phyloP scores from a whole-genome alignment of 306 rosid genomes.

The Cercis canadensis region DNA sequence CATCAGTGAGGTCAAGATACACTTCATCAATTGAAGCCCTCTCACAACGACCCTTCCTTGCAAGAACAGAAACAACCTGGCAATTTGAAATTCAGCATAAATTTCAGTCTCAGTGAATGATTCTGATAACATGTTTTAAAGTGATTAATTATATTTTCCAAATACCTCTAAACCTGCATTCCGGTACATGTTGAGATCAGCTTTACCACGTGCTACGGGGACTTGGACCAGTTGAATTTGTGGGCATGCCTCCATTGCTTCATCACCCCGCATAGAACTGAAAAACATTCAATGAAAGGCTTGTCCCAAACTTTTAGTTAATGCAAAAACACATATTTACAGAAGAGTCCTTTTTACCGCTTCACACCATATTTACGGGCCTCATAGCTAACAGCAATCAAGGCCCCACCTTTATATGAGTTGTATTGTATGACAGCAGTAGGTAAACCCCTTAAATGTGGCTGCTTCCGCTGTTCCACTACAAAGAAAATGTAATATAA shows the following conservation, averaged over 20 bases:
- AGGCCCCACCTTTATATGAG: slow-evolving; percentile 86
- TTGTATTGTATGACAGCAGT: slow-evolving; percentile 92
- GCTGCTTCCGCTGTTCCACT: slow-evolving; percentile 95
- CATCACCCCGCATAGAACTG: slow-evolving; percentile 96
- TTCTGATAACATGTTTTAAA: background rate
- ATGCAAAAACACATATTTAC: background rate
- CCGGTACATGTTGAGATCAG: slow-evolving; percentile 80
- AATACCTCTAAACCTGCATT: slow-evolving; percentile 87
- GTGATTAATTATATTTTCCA: background rate
- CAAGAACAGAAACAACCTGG: slow-evolving; percentile 82
- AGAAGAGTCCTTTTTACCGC: slow-evolving; percentile 53
- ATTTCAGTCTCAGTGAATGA: slow-evolving; percentile 8
- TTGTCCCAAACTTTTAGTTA: background rate
- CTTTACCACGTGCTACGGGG: slow-evolving; percentile 94
- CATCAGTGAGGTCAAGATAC: slow-evolving; percentile 89
- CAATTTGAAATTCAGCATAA: slow-evolving; percentile 12
- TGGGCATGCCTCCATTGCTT: slow-evolving; percentile 85
- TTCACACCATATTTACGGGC: slow-evolving; percentile 86
- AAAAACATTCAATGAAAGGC: slow-evolving; percentile 23
- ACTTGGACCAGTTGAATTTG: slow-evolving; percentile 84
- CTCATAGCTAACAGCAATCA: slow-evolving; percentile 97
- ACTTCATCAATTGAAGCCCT: slow-evolving; percentile 98
- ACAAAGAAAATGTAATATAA: slow-evolving; percentile 24
- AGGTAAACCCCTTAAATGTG: slow-evolving; percentile 78
- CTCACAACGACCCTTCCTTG: slow-evolving; percentile 89